Base-by-base conservation (phyloP, 768 basidiomycete species). In the Fomitopsis serialis region DNA sequence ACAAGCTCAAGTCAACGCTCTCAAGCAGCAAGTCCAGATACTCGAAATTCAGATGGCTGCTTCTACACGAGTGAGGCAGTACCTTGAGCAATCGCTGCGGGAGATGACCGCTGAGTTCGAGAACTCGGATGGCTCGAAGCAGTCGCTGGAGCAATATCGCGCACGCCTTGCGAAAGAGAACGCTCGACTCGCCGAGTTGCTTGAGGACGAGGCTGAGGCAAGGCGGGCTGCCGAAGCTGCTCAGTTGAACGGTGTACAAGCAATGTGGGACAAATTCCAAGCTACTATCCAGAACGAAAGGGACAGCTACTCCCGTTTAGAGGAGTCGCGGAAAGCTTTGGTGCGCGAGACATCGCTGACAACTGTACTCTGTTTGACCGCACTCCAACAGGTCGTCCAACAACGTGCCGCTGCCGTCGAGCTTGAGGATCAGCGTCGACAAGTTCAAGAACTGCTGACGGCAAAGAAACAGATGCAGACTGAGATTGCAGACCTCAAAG, bases 261-360 rank as follows among this genome's bases (percentile, higher is more conserved):
- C 76, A 0, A 79, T 86, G 73, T 86, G 84, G 84, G 69, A 73
- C 36, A 84, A 83, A 56, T 82, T 85, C 71, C 78, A 81, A 67
- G 75, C 72, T 55, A 76, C 77, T 0, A 82, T 85, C 35, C 55
- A 72, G 0, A 74, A 78, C 45, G 85, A 87, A 63, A 76, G 83
- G 22, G 78, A 82, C 45, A 84, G 76, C 54, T 85, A 84, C 56
- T 63, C 73, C 40, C 79, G 81, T 23, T 68, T 87, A 13, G 87
- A 88, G 58, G 87, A 86, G 58, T 87, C 85, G 15, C 75, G 81
- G 44, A 85, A 82, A 61, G 84, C 86, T 50, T 65, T 89, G 59
- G 84, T 87, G 66, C 57, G 82, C 68, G 17, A 19, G 25, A 8
- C 25, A 43, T 21, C 19, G 11, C 2, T 7, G n/a, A 19, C 23